Evolutionary conservation across 2,329 filamentous ascomycete genomes (phyloP), one percentile per base, ranked within the genome.

Genomic region (Epichloe sp.): DNA sequence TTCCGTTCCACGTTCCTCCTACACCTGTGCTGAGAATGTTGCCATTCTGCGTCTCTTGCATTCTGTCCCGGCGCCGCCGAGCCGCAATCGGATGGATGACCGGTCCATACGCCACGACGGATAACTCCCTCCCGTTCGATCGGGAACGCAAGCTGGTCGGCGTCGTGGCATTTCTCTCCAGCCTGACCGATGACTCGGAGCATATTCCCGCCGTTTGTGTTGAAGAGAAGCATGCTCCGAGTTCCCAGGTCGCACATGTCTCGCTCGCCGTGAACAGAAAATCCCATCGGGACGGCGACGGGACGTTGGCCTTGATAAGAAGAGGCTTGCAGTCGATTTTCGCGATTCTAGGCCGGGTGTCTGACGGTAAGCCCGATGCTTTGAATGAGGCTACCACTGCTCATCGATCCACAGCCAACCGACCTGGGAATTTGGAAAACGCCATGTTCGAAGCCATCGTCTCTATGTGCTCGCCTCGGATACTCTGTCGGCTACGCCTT

Each of bases 151-250:
- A 51, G 5, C 53, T 70, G 37, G 52, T 56, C 3, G 54, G 60
- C 26, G 56, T 57, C 6, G 55, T 69, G 17, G 62, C 64, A n/a
- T 68, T 68, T 42, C 55, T 70, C 8, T 60, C 64, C 5, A 60
- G 62, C 37, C 58, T 57, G 7, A 56, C 55, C 36, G 57, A 67
- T 47, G 55, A 63, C 17, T 38, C 44, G 5, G 54, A 65, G n/a
- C 54, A 63, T 43, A 65, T 68, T 14, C 64, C 66, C 15, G 66
- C 66, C 7, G 54, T 68, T 15, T 67, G 63, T 26, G 37, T 69
- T 17, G 55, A 61, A 14, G 61, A 69, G 50, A 49, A 50, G 10
- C 35, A 44, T 4, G 26, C 26, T 8, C 26, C 26, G 0, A 8
- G 49, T 19, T 38, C 53, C 3, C 23, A 34, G 12, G 44, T 26